These are phyloP conservation scores for Parasitella parasitica DNA, from an alignment of 371 early-diverging fungal species.

Conservation along the genomic window DNA sequence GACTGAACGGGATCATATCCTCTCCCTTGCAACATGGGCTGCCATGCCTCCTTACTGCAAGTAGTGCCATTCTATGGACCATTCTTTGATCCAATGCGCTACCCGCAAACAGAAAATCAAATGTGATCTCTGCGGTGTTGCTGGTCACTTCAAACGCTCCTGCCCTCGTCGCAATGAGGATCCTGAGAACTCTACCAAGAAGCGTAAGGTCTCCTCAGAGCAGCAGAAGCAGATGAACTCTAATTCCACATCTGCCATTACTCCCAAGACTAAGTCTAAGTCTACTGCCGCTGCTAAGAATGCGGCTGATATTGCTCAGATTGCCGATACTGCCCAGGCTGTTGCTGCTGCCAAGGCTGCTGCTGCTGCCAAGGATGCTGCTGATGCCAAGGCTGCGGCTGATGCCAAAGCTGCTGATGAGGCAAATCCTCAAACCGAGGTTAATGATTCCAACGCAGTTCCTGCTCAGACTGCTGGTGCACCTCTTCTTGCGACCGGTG, in stretches of 20 bases:
- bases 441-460: neutral
- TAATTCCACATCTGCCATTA: neutral
- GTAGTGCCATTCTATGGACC: neutral
- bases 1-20: neutral
- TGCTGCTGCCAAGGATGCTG: constrained; percentile 11
- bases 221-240: neutral
- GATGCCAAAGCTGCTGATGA: constrained; percentile 17
- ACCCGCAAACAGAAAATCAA: neutral
- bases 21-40: neutral
- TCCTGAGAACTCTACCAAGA: neutral
- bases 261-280: neutral
- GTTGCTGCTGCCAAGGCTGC: constrained; percentile 5
- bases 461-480: neutral
- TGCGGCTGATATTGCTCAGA: too few species aligned
- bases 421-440: neutral
- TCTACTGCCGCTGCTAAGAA: too few species aligned
- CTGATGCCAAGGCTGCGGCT: constrained; percentile 15
- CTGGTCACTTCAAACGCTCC: neutral
- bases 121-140: neutral
- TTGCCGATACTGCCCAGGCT: neutral
- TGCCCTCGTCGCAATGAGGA: neutral
- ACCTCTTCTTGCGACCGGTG: neutral
- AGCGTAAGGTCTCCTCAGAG: neutral
- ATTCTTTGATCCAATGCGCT: neutral
- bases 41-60: constrained; percentile 3